Evolutionary conservation across 257 asterid species (phyloP), one percentile per base, ranked within the genome.

Genomic region (Agastache rugosa): DNA sequence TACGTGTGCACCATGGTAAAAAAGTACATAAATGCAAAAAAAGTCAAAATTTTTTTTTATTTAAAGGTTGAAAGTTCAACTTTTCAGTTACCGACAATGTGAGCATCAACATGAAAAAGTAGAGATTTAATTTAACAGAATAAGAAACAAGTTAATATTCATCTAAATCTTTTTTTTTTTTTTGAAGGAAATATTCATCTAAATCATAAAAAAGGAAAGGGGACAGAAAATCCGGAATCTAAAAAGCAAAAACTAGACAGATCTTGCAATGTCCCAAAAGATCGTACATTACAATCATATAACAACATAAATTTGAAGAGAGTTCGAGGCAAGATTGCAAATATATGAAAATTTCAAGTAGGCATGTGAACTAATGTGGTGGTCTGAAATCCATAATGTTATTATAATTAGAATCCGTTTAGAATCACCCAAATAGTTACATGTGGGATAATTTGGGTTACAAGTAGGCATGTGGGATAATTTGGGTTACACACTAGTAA

Each of bases 171-270:
- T n/a, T n/a, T n/a, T n/a, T n/a, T n/a, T n/a, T n/a, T n/a, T n/a
- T n/a, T n/a, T n/a, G n/a, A n/a, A n/a, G n/a, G n/a, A n/a, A 6
- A 42, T 35, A 20, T 58, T 56, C 31, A 60, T 44, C 69, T 34
- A 45, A 58, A 41, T 44, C 44, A n/a, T 45, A 1, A 9, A 41
- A 25, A 25, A 25, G 4, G 4, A 14, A 19, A 72, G 12, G 17
- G 23, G 39, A 16, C 35, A 48, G 10, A 50, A 51, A 45, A 73
- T 68, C 68, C 64, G 37, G 45, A 42, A 59, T 31, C 75, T 48
- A 37, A 44, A 67, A 56, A 66, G 65, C 51, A 42, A 42, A 53
- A 70, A 37, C 14, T 72, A 45, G 29, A 67, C 69, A 67, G 16
- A 67, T 42, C 74, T 67, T 27, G 44, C 27, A 71, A 3, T 23